Evolutionary conservation across 73 alveolate species (phyloP), one percentile per base, ranked within the genome.

Genomic region (Tetrahymena malaccensis): DNA sequence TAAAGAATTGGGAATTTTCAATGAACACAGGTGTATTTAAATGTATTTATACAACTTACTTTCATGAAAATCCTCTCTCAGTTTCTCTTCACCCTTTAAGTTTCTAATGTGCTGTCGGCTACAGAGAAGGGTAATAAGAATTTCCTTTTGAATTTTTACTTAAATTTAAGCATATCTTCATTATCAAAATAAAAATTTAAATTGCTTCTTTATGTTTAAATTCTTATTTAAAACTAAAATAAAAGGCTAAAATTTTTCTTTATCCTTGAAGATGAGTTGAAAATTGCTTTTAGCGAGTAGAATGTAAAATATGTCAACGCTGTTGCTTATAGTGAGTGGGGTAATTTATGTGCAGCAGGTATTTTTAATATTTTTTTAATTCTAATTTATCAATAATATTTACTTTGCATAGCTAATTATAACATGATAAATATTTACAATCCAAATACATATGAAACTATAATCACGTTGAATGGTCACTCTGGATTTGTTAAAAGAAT

Each of bases 91-190:
- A 95, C 35, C 97, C 97, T 0, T 85, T 89, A 85, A 44, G 95
- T 31, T 95, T 95, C 57, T 22, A 95, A 85, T 95, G 97, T 89
- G 97, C 97, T n/a, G 94, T 95, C 10, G 97, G 97, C 4, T 95
- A 85, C n/a, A 27, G 97, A 31, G 97, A 95, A 27, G 97, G 89
- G 97, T 34, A 38, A 85, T 43, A 40, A 34, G 31, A 1, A 50
- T 19, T 50, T 50, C 44, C 16, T 56, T 56, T 35, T 35, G 6
- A 21, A 4, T 22, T 56, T 56, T 56, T 21, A 56, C 15, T 56
- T 56, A 56, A 7, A 12, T 13, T 56, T 22, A 56, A 56, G 16
- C 10, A 56, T 25, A 4, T 25, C 1, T 9, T 25, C 85, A 40
- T 7, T 40, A 6, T 1, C 44, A 40, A 40, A 40, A 40, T 2